Evolutionary conservation across 2,329 filamentous ascomycete species (phyloP).

Genomic region (Ophiocordyceps australis): DNA sequence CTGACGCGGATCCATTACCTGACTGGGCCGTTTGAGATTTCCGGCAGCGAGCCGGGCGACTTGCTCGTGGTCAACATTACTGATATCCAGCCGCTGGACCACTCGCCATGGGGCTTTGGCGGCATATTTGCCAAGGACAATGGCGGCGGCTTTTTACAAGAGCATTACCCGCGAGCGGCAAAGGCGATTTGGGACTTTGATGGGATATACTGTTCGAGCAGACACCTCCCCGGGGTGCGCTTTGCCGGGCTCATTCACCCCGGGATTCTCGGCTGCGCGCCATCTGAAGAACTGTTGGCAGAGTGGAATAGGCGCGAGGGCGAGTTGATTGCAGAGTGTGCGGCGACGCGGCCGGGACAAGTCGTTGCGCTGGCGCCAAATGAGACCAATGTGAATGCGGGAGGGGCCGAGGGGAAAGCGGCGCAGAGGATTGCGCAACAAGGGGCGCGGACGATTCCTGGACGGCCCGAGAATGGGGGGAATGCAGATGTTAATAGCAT

Average conservation of each 20-base stretch:
- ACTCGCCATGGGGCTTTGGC: slow-evolving; percentile 81
- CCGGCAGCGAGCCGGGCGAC: slow-evolving; percentile 70
- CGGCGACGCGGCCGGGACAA: slow-evolving; percentile 39
- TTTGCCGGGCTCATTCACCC: slow-evolving; percentile 85
- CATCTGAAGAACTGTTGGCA: slow-evolving; percentile 56
- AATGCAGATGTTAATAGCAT: slow-evolving; percentile 90
- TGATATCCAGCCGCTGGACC: slow-evolving; percentile 76
- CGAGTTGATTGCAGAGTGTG: slow-evolving; percentile 49
- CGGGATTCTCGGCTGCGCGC: slow-evolving; percentile 79
- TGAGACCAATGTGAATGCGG: slow-evolving; percentile 54
- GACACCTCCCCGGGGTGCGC: slow-evolving; percentile 73
- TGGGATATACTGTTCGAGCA: slow-evolving; percentile 54
- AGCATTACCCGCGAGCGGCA: slow-evolving; percentile 65
- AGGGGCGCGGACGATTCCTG: slow-evolving; percentile 71
- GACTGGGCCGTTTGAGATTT: slow-evolving; percentile 75
- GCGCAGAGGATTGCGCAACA: slow-evolving; percentile 54
- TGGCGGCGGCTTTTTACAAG: slow-evolving; percentile 77
- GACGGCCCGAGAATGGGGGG: slow-evolving; percentile 71
- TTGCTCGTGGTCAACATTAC: slow-evolving; percentile 78
- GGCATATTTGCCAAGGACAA: slow-evolving; percentile 67
- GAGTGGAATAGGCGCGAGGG: slow-evolving; percentile 74
- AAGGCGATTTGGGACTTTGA: slow-evolving; percentile 44
- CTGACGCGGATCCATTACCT: slow-evolving; percentile 76
- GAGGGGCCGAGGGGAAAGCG: slow-evolving; percentile 36
- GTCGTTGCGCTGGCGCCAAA: slow-evolving; percentile 63